Evolutionary conservation across 176 grass and related monocot species (phyloP), one percentile per base, ranked within the genome.

Genomic region (Aegilops tauschii): DNA sequence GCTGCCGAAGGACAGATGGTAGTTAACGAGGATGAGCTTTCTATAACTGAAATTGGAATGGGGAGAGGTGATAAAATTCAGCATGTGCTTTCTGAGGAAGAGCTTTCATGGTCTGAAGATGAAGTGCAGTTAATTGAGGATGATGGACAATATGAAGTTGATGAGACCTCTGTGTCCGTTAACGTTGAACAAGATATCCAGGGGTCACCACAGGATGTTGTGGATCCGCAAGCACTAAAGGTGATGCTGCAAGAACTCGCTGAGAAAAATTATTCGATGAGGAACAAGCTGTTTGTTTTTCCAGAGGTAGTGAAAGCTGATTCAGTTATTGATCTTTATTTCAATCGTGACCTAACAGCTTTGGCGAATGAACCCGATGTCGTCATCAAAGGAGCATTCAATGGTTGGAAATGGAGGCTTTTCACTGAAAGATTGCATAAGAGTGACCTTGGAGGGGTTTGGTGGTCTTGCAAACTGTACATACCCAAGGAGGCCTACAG

Each of bases 381-480:
- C 44, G 49, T 92, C 32, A 91, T 98, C 32, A 98, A 94, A 79
- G 96, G 93, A 34, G 96, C 81, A 68, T 98, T 94, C 85, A 98
- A 98, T 80, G 86, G 79, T 79, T 98, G 96, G 96, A 95, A 66
- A 76, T 95, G 93, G 96, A 92, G 30, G 5, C 82, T 69, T 84
- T 95, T 98, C 69, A 94, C 90, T 9, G 93, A 95, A 77, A 98
- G 79, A 83, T 79, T 98, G 84, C 78, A 90, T 11, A 95, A 94
- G 91, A 89, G 93, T 16, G 88, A 95, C 58, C 75, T 95, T 40
- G 65, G 65, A 65, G 92, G 92, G 64, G 92, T 73, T 81, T 98
- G 93, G 96, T 98, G 93, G 93, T 91, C 58, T 70, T 98, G 93
- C 79, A 93, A 92, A 92, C 85, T 98, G 36, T 80, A 85, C 61